These are phyloP conservation scores for Moelleriella libera DNA, from an alignment of 2,329 filamentous ascomycete genomes.

Conservation along the genomic window DNA sequence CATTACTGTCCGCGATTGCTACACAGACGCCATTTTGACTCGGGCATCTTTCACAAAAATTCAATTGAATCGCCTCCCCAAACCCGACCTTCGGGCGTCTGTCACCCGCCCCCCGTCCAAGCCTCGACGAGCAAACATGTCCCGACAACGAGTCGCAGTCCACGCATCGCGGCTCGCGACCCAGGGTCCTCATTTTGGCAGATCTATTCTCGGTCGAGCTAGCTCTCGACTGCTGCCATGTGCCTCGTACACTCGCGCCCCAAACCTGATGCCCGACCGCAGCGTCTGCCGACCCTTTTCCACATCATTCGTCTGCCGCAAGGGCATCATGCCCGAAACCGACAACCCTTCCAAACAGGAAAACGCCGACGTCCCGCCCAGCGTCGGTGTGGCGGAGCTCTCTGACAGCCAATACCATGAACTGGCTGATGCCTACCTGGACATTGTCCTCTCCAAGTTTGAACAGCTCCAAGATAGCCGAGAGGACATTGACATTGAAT, in stretches of 20 bases:
- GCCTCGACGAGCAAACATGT: too few species aligned
- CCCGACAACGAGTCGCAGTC: too few species aligned
- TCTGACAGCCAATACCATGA: slow-evolving; percentile 62
- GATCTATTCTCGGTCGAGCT: too few species aligned
- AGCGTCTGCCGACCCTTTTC: slow-evolving; percentile 13
- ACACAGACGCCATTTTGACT: too few species aligned
- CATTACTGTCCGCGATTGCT: too few species aligned
- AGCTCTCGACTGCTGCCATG: slow-evolving; percentile 5
- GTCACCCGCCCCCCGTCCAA: too few species aligned
- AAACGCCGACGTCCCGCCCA: slow-evolving; percentile 20
- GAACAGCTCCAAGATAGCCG: slow-evolving; percentile 62
- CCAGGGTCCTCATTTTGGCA: too few species aligned
- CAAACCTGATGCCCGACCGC: background rate
- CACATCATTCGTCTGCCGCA: slow-evolving; percentile 13
- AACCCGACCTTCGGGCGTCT: too few species aligned
- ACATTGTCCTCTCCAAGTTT: slow-evolving; percentile 38
- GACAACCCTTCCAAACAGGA: slow-evolving; percentile 35
- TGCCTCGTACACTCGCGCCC: background rate
- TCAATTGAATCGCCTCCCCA: too few species aligned
- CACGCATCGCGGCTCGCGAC: too few species aligned
- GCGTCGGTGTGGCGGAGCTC: slow-evolving; percentile 45
- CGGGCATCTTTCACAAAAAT: too few species aligned
- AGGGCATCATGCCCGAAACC: slow-evolving; percentile 47
- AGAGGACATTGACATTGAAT: slow-evolving; percentile 78
- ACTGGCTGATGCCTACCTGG: slow-evolving; percentile 62